Percentiles rank a stretch among this genome's conserved stretches.
These are phyloP conservation scores for Metschnikowia henanensis DNA, from an alignment of 805 yeast genomes.

Conservation along the genomic window DNA sequence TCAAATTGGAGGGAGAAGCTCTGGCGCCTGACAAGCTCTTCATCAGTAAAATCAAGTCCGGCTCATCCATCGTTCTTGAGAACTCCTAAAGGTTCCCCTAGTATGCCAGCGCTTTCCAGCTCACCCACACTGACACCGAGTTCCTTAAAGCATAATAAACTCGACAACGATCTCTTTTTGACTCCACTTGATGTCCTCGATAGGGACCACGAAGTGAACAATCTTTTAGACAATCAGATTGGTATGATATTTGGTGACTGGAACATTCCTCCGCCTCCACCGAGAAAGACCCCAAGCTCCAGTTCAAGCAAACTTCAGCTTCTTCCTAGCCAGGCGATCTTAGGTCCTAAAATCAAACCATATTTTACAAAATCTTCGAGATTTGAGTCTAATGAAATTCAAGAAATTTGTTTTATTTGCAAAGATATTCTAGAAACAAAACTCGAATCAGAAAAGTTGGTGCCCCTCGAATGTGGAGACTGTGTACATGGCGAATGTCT, in stretches of 20 bases:
- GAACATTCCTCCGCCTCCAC: slow-evolving; percentile 21
- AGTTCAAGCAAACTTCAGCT: slow-evolving; percentile 3
- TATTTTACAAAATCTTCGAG: slow-evolving; percentile 7
- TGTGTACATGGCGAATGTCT: slow-evolving; percentile 60
- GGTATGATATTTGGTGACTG: slow-evolving; percentile 15
- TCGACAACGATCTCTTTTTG: slow-evolving; percentile 11
- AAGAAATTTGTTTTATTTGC: slow-evolving; percentile 47
- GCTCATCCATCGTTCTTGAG: not conserved
- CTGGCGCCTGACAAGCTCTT: slow-evolving; percentile 10
- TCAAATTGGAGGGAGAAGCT: slow-evolving; percentile 13
- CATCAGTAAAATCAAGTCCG: slow-evolving; percentile 1
- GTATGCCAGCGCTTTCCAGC: slow-evolving; percentile 12
- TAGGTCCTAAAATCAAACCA: slow-evolving; percentile 14
- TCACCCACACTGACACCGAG: slow-evolving; percentile 17
- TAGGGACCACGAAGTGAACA: slow-evolving; percentile 12
- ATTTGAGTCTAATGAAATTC: slow-evolving; percentile 1
- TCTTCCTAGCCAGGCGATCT: not conserved
- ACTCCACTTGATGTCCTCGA: slow-evolving; percentile 21
- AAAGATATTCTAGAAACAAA: slow-evolving; percentile 49
- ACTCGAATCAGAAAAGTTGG: slow-evolving; percentile 43
- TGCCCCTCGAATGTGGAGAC: slow-evolving; percentile 56
- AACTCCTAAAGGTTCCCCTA: slow-evolving; percentile 11
- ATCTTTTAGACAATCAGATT: slow-evolving; percentile 14
- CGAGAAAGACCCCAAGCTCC: slow-evolving; percentile 7
- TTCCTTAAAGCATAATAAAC: slow-evolving; percentile 2